These are phyloP conservation scores for Sarcomyxa edulis DNA, from an alignment of 768 basidiomycete genomes.

Conservation along the genomic window DNA sequence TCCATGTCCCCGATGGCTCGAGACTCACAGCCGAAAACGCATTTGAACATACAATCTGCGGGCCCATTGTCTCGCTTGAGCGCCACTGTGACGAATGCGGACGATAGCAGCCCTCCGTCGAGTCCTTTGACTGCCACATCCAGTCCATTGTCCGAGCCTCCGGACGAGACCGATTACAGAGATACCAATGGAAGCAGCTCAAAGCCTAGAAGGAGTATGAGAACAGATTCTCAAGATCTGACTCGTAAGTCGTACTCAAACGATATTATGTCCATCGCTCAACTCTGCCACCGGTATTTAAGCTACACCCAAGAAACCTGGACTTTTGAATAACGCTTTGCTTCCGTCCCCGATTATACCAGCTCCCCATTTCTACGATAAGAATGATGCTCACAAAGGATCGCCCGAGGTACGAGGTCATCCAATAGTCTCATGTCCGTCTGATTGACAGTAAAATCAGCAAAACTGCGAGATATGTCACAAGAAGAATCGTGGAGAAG, in stretches of 20 bases:
- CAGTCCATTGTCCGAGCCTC: conserved; percentile 74
- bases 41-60: conserved; percentile 39
- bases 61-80: conserved; percentile 35
- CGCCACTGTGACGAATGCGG: conserved; percentile 27
- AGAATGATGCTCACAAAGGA: conserved; percentile 37
- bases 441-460: conserved; percentile 31
- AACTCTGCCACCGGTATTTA: conserved; percentile 7
- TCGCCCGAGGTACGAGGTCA: conserved; percentile 46
- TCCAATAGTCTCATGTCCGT: conserved; percentile 9
- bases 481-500: conserved; percentile 80
- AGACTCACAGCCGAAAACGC: conserved; percentile 45
- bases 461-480: conserved; percentile 92
- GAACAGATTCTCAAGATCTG: conserved; percentile 49
- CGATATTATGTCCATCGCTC: conserved; percentile 6
- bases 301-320: conserved; percentile 33
- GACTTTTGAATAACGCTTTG: conserved; percentile 11
- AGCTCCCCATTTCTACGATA: conserved; percentile 44
- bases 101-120: conserved; percentile 56
- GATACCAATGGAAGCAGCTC: conserved; percentile 42
- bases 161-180: conserved; percentile 67
- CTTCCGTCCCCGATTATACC: conserved; percentile 32
- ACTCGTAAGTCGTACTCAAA: conserved; percentile 24
- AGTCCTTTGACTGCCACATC: conserved; percentile 77
- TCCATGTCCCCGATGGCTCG: conserved; percentile 41
- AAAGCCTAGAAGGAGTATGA: conserved; percentile 46